Evolutionary conservation across 2,329 filamentous ascomycete species (phyloP), one percentile per base, ranked within the genome.

Genomic region (Neurospora sp.): DNA sequence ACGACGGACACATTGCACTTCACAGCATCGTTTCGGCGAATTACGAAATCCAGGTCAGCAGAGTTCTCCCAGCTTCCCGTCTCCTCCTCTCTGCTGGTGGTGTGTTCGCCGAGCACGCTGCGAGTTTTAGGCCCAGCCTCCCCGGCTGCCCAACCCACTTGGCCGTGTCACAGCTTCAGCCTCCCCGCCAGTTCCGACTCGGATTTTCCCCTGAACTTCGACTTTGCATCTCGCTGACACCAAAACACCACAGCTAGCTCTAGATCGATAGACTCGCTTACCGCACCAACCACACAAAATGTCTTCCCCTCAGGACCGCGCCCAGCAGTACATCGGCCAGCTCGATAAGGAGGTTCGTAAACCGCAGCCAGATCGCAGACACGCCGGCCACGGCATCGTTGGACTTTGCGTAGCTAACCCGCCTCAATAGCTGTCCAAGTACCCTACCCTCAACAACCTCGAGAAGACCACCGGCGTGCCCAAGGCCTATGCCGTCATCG

Each of bases 401-500:
- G 43, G 19, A 66, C 68, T 70, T 38, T 72, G 67, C 70, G 67
- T 71, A 42, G 69, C 70, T 70, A 71, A 71, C 67, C 69, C 70
- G 66, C 71, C 67, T 70, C 66, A 67, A 76, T 80, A 96, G 92
- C 89, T 96, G 75, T 92, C 91, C 81, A 95, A 94, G 82, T 96
- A 96, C 84, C 91, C 91, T 76, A 82, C 86, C 78, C 87, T 96
- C 80, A 91, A 90, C 87, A 93, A 95, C 84, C 87, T 96, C 78
- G 93, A 96, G 88, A 92, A 90, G 86, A 89, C 92, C 82, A 91
- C 90, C 74, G 89, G 87, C 71, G 87, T 96, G 68, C 93, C 93
- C 79, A 96, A 96, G 86, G 90, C 92, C 78, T 96, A 96, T 80
- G 90, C 89, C 74, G 86, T 92, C 78, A 89, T 95, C 76, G 93